Evolutionary conservation across 805 yeast genomes (phyloP), one percentile per base, ranked within the genome.

Genomic region (Pichia occidentalis): DNA sequence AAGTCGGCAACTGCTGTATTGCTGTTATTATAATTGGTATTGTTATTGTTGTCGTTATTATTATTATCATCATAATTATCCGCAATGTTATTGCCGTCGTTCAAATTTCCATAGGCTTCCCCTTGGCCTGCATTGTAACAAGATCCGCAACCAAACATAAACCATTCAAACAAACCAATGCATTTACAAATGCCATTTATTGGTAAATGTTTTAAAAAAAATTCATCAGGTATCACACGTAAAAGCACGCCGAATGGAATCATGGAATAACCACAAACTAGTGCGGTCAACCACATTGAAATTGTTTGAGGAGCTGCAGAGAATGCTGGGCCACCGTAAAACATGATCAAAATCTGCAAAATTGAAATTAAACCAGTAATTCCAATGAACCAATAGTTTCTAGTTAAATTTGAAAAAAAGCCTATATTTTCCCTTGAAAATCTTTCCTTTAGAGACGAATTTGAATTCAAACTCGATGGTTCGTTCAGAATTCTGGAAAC

Each of bases 311-410:
- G 71, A 2, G 75, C 75, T 47, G 88, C 71, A 7, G 88, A 76
- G 62, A 92, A 92, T 0, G 98, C 96, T 29, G 90, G 84, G 39
- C 99, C 98, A 38, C 99, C 99, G 46, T 85, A 90, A 61, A 79
- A 84, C 97, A 92, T 92, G 51, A 92, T 90, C 37, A 90, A 60
- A 3, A 87, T 67, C 64, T 92, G 98, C 61, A 78, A 75, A 5
- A 83, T 88, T 22, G 80, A 92, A 59, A 92, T 87, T 33, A 92
- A 67, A 3, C 59, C 51, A 17, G 82, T 77, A 50, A 92, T 88
- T 5, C 59, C 65, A 32, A 87, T 61, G 61, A 92, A 92, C 60
- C 85, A 87, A 67, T 75, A 75, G 59, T 92, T 92, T 59, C 87
- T 73, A 61, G 75, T 75, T 42, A 94, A 65, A 48, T 90, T 90